These are phyloP conservation scores for Obelidium mucronatum DNA, from an alignment of 192 early-diverging fungal genomes.

Conservation along the genomic window DNA sequence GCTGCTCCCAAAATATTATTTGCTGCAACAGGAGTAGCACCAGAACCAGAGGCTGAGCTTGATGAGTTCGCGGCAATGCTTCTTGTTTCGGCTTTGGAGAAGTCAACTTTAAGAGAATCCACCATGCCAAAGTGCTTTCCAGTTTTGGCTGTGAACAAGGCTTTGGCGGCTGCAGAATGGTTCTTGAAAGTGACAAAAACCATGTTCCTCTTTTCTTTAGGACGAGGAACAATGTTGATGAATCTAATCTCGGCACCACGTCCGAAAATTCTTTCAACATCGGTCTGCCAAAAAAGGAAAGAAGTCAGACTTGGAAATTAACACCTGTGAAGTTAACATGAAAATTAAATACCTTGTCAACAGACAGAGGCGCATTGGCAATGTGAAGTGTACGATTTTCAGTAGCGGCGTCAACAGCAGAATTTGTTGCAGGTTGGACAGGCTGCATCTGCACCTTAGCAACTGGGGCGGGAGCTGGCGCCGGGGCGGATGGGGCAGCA, in stretches of 20 bases:
- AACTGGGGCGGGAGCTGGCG: background rate
- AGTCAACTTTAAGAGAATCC: constrained; percentile 51
- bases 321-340: too few species aligned
- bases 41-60: background rate
- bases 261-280: constrained; percentile 47
- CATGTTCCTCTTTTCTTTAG: constrained; percentile 50
- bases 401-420: background rate
- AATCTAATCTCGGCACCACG: constrained; percentile 43
- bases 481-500: background rate
- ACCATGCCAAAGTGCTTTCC: constrained; percentile 44
- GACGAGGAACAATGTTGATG: constrained; percentile 51
- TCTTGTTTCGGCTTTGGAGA: constrained; percentile 43
- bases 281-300: constrained; percentile 39
- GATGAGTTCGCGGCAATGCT: constrained; percentile 20
- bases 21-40: background rate
- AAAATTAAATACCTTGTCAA: constrained; percentile 43
- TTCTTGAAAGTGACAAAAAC: constrained; percentile 54
- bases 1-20: background rate
- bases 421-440: background rate
- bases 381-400: constrained; percentile 49
- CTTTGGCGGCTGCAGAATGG: constrained; percentile 27
- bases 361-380: constrained; percentile 41
- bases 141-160: constrained; percentile 32
- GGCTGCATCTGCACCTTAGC: background rate
- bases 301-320: constrained; percentile 5